phyloP scores from a whole-genome alignment of 129 eudicot genomes.

The Centrapalus pauciflorus region DNA sequence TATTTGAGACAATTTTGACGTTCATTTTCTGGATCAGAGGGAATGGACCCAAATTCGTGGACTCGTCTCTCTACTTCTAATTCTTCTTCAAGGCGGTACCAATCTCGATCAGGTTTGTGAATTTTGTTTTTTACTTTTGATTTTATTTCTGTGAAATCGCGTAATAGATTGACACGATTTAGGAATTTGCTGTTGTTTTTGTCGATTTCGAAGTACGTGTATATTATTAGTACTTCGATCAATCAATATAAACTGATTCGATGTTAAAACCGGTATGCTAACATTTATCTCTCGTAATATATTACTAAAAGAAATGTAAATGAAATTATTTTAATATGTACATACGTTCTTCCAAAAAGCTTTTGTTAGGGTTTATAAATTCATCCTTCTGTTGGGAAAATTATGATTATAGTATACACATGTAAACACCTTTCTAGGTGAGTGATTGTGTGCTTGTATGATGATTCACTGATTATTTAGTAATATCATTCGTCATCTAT shows the following conservation, averaged over 20 bases:
- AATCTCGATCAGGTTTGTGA: constrained; percentile 61
- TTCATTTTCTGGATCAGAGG: background rate
- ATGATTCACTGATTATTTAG: background rate
- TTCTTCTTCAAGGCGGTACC: constrained; percentile 51
- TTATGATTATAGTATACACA: background rate
- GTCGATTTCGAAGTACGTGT: background rate
- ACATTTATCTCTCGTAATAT: background rate
- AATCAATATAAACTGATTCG: background rate
- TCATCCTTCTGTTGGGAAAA: background rate
- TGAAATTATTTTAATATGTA: background rate
- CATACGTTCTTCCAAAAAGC: background rate
- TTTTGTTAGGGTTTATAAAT: constrained; percentile 3
- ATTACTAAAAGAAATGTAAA: background rate
- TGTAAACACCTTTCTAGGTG: background rate
- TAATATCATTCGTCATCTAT: background rate
- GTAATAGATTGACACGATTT: background rate
- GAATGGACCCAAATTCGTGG: constrained; percentile 76
- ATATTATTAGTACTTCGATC: background rate
- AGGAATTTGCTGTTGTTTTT: background rate
- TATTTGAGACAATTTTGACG: background rate
- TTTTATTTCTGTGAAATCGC: background rate
- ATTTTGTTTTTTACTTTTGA: background rate
- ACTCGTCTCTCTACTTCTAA: constrained; percentile 41
- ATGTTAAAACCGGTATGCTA: background rate
- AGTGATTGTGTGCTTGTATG: background rate